Evolutionary conservation across 495 filamentous ascomycete genomes (phyloP).

Genomic region (Neurospora sublineolata): DNA sequence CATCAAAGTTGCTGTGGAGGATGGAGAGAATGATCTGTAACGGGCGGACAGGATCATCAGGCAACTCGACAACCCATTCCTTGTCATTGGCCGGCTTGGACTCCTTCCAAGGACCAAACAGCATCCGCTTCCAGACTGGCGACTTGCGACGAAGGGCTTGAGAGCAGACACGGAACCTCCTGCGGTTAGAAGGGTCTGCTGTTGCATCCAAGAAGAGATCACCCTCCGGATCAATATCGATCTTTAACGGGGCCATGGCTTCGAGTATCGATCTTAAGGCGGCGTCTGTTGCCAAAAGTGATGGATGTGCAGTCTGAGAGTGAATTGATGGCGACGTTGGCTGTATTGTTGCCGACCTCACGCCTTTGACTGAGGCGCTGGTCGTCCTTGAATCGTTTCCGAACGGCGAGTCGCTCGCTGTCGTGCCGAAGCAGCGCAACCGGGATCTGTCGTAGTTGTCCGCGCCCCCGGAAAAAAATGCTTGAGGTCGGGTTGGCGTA

Average conservation of each 20-base stretch:
- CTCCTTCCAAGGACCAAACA: slow-evolving; percentile 18
- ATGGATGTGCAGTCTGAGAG: too few species aligned
- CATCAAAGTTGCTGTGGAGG: slow-evolving; percentile 11
- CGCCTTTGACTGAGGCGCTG: background rate
- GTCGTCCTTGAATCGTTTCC: background rate
- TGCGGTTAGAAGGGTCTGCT: background rate
- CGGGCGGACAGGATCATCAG: slow-evolving; percentile 8
- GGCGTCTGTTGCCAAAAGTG: too few species aligned
- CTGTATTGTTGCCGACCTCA: background rate
- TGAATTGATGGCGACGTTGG: too few species aligned
- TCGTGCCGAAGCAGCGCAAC: background rate
- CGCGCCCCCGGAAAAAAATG: background rate
- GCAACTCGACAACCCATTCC: slow-evolving; percentile 15
- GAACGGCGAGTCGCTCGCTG: background rate
- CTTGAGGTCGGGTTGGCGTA: background rate
- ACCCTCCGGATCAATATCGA: background rate
- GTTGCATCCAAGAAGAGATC: background rate
- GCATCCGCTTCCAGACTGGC: slow-evolving; percentile 17
- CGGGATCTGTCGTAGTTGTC: background rate
- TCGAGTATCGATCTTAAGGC: too few species aligned
- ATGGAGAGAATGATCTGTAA: slow-evolving; percentile 9
- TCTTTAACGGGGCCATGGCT: too few species aligned
- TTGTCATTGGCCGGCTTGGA: background rate
- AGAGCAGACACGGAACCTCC: slow-evolving; percentile 15
- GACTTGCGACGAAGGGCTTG: slow-evolving; percentile 10